Evolutionary conservation across 129 eudicot species (phyloP), one percentile per base, ranked within the genome.

Genomic region (Ambrosia trifida): DNA sequence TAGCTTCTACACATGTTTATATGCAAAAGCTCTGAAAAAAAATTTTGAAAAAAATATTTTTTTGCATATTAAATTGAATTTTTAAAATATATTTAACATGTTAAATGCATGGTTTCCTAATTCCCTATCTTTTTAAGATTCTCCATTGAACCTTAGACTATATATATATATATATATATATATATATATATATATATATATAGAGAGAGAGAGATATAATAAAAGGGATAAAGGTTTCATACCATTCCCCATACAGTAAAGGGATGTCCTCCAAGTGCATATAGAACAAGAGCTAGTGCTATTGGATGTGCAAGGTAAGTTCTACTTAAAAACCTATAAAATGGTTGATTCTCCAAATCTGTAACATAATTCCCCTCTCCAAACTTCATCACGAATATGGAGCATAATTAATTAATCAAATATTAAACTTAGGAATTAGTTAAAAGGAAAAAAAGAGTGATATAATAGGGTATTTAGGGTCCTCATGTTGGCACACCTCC

Each of bases 191-290:
- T 24, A 24, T 24, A n/a, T n/a, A n/a, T n/a, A n/a, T n/a, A n/a
- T n/a, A n/a, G n/a, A 32, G 2, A 32, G 2, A 2, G 2, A 2
- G 38, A 35, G 2, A 35, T 35, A 5, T 2, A 20, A 3, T 11
- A 11, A n/a, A 28, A 57, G 30, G 63, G 38, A 28, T 24, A 28
- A 28, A 57, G 7, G 63, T 57, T 20, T 28, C 70, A 8, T 77
- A 77, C 81, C 63, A 77, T 35, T 77, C 76, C 81, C 81, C 81
- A 77, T n/a, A 61, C 76, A 24, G 69, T 41, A 44, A 49, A 77
- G 9, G 81, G 81, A 69, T 69, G 12, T 46, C 81, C 81, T 30
- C 81, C 81, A 12, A 69, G 11, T 59, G 71, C 76, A 77, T 77
- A 61, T 4, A 77, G 45, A 18, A 71, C 24, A 13, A 69, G 44